These are phyloP conservation scores for Pterocarpus santalinus DNA, from an alignment of 306 rosid genomes.

Conservation along the genomic window DNA sequence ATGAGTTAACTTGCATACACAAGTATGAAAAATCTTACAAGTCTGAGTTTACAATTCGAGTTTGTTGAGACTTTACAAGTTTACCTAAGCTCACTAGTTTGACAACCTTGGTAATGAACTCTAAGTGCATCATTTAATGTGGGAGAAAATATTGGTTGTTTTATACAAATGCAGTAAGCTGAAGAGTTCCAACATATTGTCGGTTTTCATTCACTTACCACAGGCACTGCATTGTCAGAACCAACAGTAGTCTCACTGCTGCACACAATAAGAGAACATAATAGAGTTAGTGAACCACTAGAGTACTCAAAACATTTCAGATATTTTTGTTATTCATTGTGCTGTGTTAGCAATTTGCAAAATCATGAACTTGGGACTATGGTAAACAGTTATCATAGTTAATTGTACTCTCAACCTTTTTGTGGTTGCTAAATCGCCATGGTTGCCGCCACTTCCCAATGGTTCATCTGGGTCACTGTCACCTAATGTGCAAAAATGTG, in stretches of 20 bases:
- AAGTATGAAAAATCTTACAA: neutral
- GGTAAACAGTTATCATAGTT: slow-evolving; percentile 23
- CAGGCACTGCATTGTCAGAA: slow-evolving; percentile 55
- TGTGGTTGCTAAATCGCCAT: slow-evolving; percentile 58
- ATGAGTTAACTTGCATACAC: neutral
- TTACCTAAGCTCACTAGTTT: neutral
- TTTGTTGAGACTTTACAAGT: no score
- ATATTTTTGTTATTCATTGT: slow-evolving; percentile 1
- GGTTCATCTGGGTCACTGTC: slow-evolving; percentile 86
- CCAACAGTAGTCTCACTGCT: slow-evolving; percentile 63
- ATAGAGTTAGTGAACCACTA: slow-evolving; percentile 40
- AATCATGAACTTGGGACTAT: slow-evolving; percentile 22
- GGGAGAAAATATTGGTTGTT: slow-evolving; percentile 21
- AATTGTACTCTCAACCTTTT: slow-evolving; percentile 68
- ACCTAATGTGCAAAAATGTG: slow-evolving; percentile 62
- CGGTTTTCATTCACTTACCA: slow-evolving; percentile 54
- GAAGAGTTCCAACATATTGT: slow-evolving; percentile 28
- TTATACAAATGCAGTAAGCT: slow-evolving; percentile 37
- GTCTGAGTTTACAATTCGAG: no score
- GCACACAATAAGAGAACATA: slow-evolving; percentile 54
- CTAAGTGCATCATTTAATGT: slow-evolving; percentile 12
- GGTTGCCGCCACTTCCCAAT: slow-evolving; percentile 59
- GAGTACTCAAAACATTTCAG: slow-evolving; percentile 31
- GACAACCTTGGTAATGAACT: neutral
- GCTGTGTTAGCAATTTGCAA: slow-evolving; percentile 12